Evolutionary conservation across 2,329 filamentous ascomycete species (phyloP).

Genomic region (Colletotrichum musicola): DNA sequence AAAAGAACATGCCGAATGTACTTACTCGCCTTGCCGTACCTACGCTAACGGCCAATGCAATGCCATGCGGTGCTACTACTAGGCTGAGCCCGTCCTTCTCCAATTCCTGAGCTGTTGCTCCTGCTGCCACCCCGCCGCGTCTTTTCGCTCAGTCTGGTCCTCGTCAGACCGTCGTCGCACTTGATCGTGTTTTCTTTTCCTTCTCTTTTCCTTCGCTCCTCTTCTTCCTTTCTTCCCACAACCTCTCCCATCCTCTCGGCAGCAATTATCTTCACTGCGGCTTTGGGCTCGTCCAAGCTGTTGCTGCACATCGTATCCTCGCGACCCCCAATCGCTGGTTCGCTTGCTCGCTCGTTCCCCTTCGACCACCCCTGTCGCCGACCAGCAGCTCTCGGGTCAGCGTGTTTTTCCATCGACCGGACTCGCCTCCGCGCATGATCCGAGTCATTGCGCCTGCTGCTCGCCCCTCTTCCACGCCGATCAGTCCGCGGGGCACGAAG

Average conservation of each 20-base stretch:
- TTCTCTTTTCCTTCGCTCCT: neutral
- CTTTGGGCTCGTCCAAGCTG: constrained; percentile 2
- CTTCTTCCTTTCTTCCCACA: constrained; percentile 10
- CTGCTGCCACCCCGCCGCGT: neutral
- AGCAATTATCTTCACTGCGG: neutral
- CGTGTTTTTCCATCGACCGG: constrained; percentile 32
- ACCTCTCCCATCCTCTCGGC: neutral
- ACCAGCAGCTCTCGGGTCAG: constrained; percentile 5
- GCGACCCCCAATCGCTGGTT: neutral
- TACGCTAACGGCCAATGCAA: neutral
- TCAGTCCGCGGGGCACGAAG: constrained; percentile 40
- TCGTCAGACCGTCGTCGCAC: constrained; percentile 24
- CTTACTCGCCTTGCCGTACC: too few relatives aligned
- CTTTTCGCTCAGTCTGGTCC: neutral
- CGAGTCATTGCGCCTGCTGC: constrained; percentile 29
- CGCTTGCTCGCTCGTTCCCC: neutral
- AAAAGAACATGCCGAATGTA: too few relatives aligned
- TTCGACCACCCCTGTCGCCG: constrained; percentile 11
- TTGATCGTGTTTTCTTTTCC: constrained; percentile 10
- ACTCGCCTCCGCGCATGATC: constrained; percentile 31
- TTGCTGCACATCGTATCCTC: neutral
- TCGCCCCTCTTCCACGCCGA: constrained; percentile 22
- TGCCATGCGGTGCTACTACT: neutral
- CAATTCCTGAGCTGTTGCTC: constrained; percentile 7
- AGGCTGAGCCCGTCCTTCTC: constrained; percentile 7